phyloP scores from a whole-genome alignment of 345 rosid genomes.

The Arabis alpina region DNA sequence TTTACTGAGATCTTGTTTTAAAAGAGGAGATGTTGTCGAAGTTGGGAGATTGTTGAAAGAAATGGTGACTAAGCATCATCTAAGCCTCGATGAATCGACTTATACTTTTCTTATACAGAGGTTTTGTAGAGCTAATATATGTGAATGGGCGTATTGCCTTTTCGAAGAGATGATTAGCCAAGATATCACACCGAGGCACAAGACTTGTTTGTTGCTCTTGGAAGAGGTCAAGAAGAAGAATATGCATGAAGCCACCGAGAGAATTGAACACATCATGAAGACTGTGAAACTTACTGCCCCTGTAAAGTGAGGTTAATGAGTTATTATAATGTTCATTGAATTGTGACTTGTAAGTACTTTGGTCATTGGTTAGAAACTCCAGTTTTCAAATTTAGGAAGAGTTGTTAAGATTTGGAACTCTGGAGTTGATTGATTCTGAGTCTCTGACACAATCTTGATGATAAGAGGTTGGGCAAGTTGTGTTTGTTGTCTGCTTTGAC shows the following conservation, averaged over 20 bases:
- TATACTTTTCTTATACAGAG: slow-evolving; percentile 83
- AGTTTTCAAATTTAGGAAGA: neutral
- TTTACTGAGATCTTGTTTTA: slow-evolving; percentile 70
- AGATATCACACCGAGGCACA: slow-evolving; percentile 65
- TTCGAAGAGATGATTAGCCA: slow-evolving; percentile 76
- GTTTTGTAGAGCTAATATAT: slow-evolving; percentile 62
- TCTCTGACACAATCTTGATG: slow-evolving; percentile 11
- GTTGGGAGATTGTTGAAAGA: slow-evolving; percentile 64
- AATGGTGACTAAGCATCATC: slow-evolving; percentile 74
- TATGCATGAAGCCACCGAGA: slow-evolving; percentile 59
- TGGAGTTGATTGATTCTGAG: slow-evolving; percentile 31
- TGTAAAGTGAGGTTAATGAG: slow-evolving; percentile 22
- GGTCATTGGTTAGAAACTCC: neutral
- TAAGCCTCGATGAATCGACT: slow-evolving; percentile 74
- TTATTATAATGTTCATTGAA: neutral
- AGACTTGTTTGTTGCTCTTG: slow-evolving; percentile 68
- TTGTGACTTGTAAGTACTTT: no score
- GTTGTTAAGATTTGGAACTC: neutral
- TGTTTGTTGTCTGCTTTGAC: slow-evolving; percentile 21
- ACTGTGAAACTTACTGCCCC: slow-evolving; percentile 45
- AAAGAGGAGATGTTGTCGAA: slow-evolving; percentile 59
- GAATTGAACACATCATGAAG: slow-evolving; percentile 65
- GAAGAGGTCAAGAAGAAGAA: slow-evolving; percentile 61
- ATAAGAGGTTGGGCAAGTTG: slow-evolving; percentile 16
- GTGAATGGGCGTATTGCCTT: slow-evolving; percentile 69